phyloP scores from a whole-genome alignment of 148 eudicot genomes.

The Fagopyrum esculentum region DNA sequence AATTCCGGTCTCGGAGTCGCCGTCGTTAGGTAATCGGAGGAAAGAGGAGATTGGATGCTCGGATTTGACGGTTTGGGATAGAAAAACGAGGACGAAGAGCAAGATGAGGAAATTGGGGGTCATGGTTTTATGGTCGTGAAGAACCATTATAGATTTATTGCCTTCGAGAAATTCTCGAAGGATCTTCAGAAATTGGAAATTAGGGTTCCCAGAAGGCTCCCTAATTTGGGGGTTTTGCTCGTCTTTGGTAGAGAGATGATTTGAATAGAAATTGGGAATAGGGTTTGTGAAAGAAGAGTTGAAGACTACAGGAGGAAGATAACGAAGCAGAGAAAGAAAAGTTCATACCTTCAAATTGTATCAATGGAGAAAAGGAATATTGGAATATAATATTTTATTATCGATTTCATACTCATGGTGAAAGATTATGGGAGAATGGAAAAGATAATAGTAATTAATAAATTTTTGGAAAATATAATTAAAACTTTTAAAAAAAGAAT shows the following conservation, averaged over 20 bases:
- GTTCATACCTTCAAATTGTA: no score
- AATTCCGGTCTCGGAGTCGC: neutral
- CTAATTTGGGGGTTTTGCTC: neutral
- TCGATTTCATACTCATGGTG: no score
- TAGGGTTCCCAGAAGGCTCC: neutral
- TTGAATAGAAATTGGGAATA: no score
- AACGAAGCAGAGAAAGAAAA: no score
- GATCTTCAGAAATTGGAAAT: neutral
- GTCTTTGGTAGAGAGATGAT: neutral
- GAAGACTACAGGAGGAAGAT: no score
- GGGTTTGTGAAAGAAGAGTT: no score
- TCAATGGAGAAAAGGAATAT: no score
- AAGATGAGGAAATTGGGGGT: constrained; percentile 18
- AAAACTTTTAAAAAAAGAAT: no score
- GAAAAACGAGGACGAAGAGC: constrained; percentile 14
- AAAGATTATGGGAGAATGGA: no score
- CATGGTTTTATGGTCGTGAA: neutral
- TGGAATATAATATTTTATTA: no score
- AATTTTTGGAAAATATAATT: no score
- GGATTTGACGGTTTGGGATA: constrained; percentile 26
- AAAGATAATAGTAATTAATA: no score
- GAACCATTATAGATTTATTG: neutral
- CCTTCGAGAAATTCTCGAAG: neutral
- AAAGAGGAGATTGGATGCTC: constrained; percentile 11
- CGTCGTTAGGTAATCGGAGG: constrained; percentile 35